Conservation (phyloP, 139 green algal genomes). For the Parachlorella kessleri region DNA sequence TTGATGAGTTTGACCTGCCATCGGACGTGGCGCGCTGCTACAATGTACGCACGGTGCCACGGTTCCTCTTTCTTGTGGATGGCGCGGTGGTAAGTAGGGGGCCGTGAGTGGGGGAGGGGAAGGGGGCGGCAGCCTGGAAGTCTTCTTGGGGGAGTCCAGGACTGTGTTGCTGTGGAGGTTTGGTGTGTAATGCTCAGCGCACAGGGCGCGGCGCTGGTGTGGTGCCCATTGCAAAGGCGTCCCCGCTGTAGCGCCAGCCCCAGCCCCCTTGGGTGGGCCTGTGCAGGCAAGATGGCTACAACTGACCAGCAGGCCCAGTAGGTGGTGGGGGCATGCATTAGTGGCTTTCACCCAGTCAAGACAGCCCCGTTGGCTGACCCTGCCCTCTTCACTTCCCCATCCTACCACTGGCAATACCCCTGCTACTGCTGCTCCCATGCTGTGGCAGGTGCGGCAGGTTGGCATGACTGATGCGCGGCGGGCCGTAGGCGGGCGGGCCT, state of each 20-base stretch:
- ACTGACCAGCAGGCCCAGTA: background rate
- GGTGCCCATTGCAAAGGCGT: no score
- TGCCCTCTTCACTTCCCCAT: background rate
- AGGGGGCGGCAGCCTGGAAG: background rate
- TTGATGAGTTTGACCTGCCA: slow-evolving; percentile 37
- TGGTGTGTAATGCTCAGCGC: no score
- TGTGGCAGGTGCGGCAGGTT: background rate
- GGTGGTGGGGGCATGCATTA: background rate
- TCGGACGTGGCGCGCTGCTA: slow-evolving; percentile 38
- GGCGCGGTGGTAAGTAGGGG: slow-evolving; percentile 21
- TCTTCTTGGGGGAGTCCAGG: background rate
- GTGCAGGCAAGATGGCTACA: background rate
- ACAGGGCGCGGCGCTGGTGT: no score
- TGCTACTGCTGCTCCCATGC: background rate
- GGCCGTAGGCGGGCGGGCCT: background rate
- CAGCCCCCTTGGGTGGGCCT: background rate
- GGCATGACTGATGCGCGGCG: slow-evolving; percentile 5
- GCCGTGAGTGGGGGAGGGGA: background rate
- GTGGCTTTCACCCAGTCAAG: no score
- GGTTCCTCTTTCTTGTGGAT: slow-evolving; percentile 49
- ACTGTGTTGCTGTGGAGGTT: background rate
- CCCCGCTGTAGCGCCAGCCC: no score
- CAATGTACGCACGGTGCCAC: slow-evolving; percentile 23
- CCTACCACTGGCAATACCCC: background rate
- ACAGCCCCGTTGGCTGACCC: background rate